Base-by-base conservation (phyloP, 2,329 filamentous ascomycete genomes). In the Botrytis pseudocinerea region DNA sequence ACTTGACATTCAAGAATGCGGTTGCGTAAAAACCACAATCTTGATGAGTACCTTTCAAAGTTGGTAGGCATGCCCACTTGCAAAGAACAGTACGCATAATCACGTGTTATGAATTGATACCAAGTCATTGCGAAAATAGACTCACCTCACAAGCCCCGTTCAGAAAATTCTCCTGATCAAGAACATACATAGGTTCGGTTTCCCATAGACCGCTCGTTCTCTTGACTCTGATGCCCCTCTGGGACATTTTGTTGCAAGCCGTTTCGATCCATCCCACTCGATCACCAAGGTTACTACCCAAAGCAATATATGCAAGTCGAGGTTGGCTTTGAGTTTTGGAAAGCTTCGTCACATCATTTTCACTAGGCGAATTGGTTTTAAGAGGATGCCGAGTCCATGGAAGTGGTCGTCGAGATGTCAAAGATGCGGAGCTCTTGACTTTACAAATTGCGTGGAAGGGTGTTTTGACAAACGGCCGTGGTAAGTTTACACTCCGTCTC, bases 111-210 rank as follows among this genome's bases (percentile, higher is more conserved):
- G 16, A 32, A 44, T 51, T n/a, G 22, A 32, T 14, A 38, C 18
- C n/a, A 28, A 46, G 6, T 38, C 18, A 42, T 35, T 28, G 25
- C 38, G 18, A 42, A 65, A 42, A 25, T 44, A 6, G 12, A 85
- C 89, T 81, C 82, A 97, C 94, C 90, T 97, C 93, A 82, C 94
- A 97, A 73, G 91, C 95, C 32, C 94, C 96, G 81, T 99, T 99
- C 65, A 98, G 85, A 80, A 99, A 99, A 44, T 89, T 88, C 75
- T 91, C 90, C 82, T 99, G 96, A 76, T 98, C 92, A 75, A 92
- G 85, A 76, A 98, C 92, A 82, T 99, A 99, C 96, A 99, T 99
- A 35, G 96, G 94, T 78, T 93, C 90, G 5, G 95, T 99, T 84
- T 98, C 94, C 88, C 96, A 99, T 4, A 99, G 85, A 75, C 90